These are phyloP conservation scores for Crucihimalaya himalaica DNA, from an alignment of 345 rosid genomes.

Conservation along the genomic window DNA sequence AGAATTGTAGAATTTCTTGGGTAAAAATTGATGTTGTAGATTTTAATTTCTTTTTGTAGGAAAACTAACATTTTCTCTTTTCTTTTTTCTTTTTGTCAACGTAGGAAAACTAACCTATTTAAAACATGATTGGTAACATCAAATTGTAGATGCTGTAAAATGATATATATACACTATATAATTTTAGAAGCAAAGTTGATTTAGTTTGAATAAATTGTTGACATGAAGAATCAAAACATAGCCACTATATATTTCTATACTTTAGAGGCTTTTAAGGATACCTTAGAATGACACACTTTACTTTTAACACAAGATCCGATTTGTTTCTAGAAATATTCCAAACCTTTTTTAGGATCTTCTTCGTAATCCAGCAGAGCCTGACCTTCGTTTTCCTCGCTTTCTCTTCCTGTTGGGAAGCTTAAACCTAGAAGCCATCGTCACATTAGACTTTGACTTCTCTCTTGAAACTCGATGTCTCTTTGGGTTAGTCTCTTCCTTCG, in stretches of 20 bases:
- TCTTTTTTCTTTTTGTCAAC: no score
- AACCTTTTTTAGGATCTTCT: conserved; percentile 45
- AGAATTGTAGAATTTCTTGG: neutral
- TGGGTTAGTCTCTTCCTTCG: conserved; percentile 45
- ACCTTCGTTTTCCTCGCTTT: conserved; percentile 54
- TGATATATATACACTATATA: neutral
- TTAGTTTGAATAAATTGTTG: conserved; percentile 8
- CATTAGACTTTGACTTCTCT: conserved; percentile 39
- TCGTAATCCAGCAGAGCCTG: conserved; percentile 44
- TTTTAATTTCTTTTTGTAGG: no score
- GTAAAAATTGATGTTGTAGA: neutral
- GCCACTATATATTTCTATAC: conserved; percentile 25
- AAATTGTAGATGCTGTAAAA: neutral
- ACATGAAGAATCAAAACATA: conserved; percentile 29
- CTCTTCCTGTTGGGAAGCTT: conserved; percentile 51
- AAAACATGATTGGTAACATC: neutral
- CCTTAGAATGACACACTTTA: conserved; percentile 6
- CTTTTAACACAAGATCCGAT: neutral
- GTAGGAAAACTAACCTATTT: neutral
- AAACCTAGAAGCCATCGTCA: conserved; percentile 46
- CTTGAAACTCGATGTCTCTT: conserved; percentile 37
- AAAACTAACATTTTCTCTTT: neutral
- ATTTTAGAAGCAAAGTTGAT: neutral
- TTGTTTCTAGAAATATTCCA: conserved; percentile 11
- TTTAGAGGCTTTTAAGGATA: conserved; percentile 8